Evolutionary conservation across 768 basidiomycete species (phyloP).

Genomic region (Calvatia gigantea): DNA sequence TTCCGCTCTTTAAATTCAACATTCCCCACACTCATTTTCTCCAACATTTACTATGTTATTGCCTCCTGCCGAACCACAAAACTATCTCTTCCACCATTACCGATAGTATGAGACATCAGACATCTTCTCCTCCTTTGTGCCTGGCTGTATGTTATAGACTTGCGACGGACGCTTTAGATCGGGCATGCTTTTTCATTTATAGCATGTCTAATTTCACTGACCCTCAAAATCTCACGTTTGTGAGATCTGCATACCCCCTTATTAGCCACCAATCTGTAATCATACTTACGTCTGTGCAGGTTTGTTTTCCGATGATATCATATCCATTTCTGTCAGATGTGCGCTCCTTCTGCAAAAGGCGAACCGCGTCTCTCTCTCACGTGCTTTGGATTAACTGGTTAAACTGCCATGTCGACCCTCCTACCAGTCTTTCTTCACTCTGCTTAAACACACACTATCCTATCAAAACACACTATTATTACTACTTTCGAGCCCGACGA

Average conservation of each 20-base stretch:
- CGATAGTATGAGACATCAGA: background rate
- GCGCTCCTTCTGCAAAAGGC: no score
- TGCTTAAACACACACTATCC: no score
- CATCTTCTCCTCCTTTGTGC: background rate
- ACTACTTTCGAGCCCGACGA: no score
- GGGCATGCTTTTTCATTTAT: background rate
- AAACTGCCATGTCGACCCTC: no score
- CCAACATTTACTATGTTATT: background rate
- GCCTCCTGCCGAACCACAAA: background rate
- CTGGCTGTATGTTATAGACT: slow-evolving; percentile 14
- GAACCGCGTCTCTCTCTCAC: background rate
- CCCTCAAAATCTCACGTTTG: background rate
- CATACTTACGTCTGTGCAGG: background rate
- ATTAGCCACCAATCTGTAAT: background rate
- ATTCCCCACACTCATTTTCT: background rate
- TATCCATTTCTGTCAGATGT: no score
- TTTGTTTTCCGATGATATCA: background rate
- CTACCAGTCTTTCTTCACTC: no score
- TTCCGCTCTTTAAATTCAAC: background rate
- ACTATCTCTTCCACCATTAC: background rate
- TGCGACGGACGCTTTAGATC: background rate
- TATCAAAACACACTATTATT: no score
- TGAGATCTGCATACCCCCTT: slow-evolving; percentile 2
- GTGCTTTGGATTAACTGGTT: no score
- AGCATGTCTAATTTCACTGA: background rate